phyloP scores from a whole-genome alignment of 768 basidiomycete genomes.

The Serendipita sp. region DNA sequence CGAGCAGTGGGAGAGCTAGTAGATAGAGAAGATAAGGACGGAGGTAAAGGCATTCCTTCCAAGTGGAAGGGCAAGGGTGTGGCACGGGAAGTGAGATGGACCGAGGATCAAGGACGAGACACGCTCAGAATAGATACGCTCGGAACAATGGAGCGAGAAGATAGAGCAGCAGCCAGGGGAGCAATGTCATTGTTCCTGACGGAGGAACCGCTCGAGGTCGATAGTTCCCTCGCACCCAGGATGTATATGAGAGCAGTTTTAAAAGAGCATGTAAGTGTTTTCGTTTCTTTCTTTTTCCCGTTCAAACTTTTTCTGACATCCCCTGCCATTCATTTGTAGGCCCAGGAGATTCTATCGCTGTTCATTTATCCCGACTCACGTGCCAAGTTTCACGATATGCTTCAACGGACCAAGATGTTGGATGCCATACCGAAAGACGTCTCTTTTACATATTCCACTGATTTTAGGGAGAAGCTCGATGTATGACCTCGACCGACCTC shows the following conservation, averaged over 20 bases:
- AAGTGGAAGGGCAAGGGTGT: neutral
- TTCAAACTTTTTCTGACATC: neutral
- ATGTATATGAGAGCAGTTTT: neutral
- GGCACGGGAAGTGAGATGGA: neutral
- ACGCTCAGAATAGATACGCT: neutral
- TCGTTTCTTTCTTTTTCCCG: neutral
- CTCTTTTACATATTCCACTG: neutral
- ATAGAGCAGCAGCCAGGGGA: neutral
- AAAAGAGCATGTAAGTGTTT: neutral
- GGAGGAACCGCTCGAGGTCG: neutral
- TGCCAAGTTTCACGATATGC: slow-evolving; percentile 7
- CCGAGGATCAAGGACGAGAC: neutral
- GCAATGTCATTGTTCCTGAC: neutral
- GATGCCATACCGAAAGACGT: neutral
- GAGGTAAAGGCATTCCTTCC: neutral
- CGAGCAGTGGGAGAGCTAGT: neutral
- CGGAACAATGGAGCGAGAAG: neutral
- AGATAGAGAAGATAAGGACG: neutral
- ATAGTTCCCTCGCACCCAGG: neutral
- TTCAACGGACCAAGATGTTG: neutral
- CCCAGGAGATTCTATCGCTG: neutral
- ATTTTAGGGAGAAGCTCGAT: neutral
- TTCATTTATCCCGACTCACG: slow-evolving; percentile 5
- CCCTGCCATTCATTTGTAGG: neutral
- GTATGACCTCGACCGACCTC: no score